Conservation (phyloP, 2,329 filamentous ascomycete genomes). For the Beauveria medogensis region DNA sequence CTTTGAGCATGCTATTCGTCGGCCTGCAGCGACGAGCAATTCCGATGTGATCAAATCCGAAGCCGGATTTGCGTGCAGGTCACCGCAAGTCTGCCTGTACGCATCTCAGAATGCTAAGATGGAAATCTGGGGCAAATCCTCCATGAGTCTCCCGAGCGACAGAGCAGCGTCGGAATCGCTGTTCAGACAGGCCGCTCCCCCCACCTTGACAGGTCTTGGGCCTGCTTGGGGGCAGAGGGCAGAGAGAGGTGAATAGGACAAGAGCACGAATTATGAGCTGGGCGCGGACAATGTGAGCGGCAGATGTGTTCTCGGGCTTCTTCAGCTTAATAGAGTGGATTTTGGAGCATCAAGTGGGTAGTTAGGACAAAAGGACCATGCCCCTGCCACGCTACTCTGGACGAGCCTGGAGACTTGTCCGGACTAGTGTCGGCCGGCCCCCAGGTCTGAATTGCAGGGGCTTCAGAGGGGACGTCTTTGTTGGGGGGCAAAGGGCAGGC, state of each 20-base stretch:
- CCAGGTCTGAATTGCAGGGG: constrained; percentile 4
- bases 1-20: neutral
- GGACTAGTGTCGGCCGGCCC: constrained; percentile 3
- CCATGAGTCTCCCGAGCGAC: neutral
- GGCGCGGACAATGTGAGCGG: neutral
- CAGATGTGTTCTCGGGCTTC: neutral
- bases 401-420: constrained; percentile 2
- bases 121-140: neutral
- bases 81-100: neutral
- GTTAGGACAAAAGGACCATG: constrained; percentile 11
- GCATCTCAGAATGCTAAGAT: neutral
- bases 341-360: constrained; percentile 1
- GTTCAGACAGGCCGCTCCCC: neutral
- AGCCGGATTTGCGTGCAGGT: constrained; percentile 6
- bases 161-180: neutral
- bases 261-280: neutral
- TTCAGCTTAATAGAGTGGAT: constrained; percentile 1
- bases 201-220: neutral
- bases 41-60: constrained; percentile 5
- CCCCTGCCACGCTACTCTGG: constrained; percentile 8
- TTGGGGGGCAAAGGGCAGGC: neutral
- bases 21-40: neutral
- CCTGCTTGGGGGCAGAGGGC: neutral
- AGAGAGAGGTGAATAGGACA: neutral
- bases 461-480: neutral